Conservation (phyloP, 2,329 filamentous ascomycete species). For the Exserohilum turcica region DNA sequence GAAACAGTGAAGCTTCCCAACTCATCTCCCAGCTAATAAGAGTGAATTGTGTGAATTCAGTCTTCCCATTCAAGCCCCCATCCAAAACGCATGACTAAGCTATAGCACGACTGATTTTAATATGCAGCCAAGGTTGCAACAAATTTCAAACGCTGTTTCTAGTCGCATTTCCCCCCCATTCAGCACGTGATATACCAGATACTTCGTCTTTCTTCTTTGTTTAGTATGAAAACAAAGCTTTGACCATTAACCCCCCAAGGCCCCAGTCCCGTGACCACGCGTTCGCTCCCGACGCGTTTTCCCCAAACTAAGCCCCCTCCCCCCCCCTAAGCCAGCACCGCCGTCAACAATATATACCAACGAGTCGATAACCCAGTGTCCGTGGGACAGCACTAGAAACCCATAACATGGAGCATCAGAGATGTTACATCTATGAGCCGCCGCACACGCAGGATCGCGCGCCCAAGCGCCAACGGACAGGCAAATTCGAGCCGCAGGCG, state of each 20-base stretch:
- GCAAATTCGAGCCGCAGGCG: constrained; percentile 31
- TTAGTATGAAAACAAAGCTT: constrained; percentile 4
- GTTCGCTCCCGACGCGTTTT: constrained; percentile 27
- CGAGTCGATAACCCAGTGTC: not conserved
- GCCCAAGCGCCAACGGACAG: constrained; percentile 49
- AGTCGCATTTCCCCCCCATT: too few relatives aligned
- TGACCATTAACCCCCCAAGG: constrained; percentile 22
- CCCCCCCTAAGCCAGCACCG: constrained; percentile 12
- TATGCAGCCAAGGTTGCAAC: too few relatives aligned
- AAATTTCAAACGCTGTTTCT: too few relatives aligned
- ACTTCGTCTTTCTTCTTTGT: too few relatives aligned
- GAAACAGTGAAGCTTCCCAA: too few relatives aligned
- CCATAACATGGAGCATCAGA: constrained; percentile 55
- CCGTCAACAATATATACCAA: constrained; percentile 9
- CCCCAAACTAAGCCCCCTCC: constrained; percentile 15
- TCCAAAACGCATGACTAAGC: too few relatives aligned
- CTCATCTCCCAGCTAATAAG: too few relatives aligned
- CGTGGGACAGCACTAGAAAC: not conserved
- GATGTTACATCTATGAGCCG: constrained; percentile 54
- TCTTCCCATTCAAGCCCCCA: too few relatives aligned
- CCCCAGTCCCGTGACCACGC: constrained; percentile 39
- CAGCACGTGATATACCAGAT: too few relatives aligned
- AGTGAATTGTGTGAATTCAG: too few relatives aligned
- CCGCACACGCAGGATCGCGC: constrained; percentile 43
- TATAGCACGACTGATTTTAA: too few relatives aligned